Conservation (phyloP, 306 rosid genomes). For the Calophaca sinica region DNA sequence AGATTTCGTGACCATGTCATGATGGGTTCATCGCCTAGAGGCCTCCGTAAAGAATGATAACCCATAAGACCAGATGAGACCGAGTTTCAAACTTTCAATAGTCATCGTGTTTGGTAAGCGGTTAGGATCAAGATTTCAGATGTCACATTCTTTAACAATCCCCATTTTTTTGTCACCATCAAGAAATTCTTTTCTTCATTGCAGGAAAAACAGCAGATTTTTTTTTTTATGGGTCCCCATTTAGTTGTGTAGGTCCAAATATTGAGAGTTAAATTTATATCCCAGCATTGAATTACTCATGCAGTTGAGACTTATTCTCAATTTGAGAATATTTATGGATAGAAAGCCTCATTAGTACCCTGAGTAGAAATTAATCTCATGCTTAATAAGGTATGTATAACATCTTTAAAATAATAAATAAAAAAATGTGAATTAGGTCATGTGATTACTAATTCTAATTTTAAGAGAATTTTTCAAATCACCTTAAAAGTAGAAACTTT, state of each 20-base stretch:
- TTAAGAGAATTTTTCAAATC: neutral
- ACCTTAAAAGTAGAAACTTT: neutral
- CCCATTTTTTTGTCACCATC: constrained; percentile 3
- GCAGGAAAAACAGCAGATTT: neutral
- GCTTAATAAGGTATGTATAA: too few species aligned
- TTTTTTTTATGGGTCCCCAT: too few species aligned
- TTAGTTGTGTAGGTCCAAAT: too few species aligned
- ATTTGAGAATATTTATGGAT: neutral
- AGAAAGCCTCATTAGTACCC: neutral
- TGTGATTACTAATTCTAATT: neutral
- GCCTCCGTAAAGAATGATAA: neutral
- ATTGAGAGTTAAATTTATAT: too few species aligned
- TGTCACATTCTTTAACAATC: constrained; percentile 40
- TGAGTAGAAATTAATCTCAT: neutral
- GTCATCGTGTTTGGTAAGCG: constrained; percentile 46
- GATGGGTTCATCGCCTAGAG: neutral
- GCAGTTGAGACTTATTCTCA: too few species aligned
- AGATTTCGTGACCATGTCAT: neutral
- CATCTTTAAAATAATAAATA: too few species aligned
- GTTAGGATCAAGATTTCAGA: constrained; percentile 46
- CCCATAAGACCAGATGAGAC: neutral
- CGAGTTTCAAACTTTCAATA: constrained; percentile 6
- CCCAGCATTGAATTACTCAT: too few species aligned
- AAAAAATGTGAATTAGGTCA: too few species aligned
- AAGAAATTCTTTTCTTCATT: neutral